A percentile compares a stretch with the other conserved stretches of the same genome.
These are phyloP conservation scores for Tetraselmis chui DNA, from an alignment of 139 green algal species.

Conservation along the genomic window DNA sequence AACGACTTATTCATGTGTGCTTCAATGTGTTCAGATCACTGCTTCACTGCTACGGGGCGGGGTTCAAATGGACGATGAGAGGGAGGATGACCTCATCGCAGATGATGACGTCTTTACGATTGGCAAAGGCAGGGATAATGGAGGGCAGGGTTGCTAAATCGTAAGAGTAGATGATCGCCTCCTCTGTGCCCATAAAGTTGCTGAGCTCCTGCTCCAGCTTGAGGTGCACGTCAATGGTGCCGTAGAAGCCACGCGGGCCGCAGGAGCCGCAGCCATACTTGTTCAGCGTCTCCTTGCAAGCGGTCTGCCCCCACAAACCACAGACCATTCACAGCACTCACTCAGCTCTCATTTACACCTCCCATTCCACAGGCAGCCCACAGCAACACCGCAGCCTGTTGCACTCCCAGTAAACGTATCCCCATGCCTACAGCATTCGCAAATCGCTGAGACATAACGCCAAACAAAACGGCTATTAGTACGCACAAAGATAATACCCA, in stretches of 20 bases:
- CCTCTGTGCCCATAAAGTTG: slow-evolving; percentile 70
- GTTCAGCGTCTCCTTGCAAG: slow-evolving; percentile 48
- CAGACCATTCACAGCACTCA: not conserved
- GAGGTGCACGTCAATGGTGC: slow-evolving; percentile 94
- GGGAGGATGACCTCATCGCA: slow-evolving; percentile 47
- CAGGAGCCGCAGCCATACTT: slow-evolving; percentile 95
- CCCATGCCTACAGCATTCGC: too few species aligned
- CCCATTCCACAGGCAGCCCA: not conserved
- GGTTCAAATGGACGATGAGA: not conserved
- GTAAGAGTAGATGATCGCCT: slow-evolving; percentile 91
- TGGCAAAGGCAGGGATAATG: slow-evolving; percentile 91
- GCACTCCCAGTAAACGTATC: too few species aligned
- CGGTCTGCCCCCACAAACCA: slow-evolving; percentile 17
- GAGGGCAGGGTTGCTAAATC: slow-evolving; percentile 83
- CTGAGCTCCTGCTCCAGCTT: slow-evolving; percentile 72
- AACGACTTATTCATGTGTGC: too few species aligned
- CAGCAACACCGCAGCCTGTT: too few species aligned
- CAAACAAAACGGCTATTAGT: too few species aligned
- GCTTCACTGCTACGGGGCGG: too few species aligned
- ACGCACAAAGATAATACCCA: too few species aligned
- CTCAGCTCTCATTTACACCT: not conserved
- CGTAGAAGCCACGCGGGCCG: slow-evolving; percentile 97
- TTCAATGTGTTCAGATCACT: too few species aligned
- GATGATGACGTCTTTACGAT: slow-evolving; percentile 82
- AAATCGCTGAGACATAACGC: too few species aligned